These are phyloP conservation scores for Jasminum sambac DNA, from an alignment of 257 asterid genomes.

Conservation along the genomic window DNA sequence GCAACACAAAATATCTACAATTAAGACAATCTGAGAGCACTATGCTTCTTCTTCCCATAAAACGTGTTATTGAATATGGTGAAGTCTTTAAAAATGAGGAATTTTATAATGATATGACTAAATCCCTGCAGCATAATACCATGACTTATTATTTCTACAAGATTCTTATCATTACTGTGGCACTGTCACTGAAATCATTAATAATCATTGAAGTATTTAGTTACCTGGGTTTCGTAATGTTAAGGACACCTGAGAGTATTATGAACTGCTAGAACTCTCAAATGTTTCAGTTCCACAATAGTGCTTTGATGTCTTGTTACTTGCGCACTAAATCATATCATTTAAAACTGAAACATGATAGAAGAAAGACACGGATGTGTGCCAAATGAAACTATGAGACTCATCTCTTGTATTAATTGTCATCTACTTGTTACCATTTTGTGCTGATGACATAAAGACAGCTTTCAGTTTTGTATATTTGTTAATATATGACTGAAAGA, in stretches of 20 bases:
- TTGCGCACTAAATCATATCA: neutral
- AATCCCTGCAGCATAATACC: slow-evolving; percentile 10
- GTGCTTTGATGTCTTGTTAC: neutral
- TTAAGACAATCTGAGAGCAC: neutral
- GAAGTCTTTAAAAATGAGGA: neutral
- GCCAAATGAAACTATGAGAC: neutral
- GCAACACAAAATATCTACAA: slow-evolving; percentile 10
- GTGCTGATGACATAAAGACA: neutral
- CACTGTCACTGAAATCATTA: neutral
- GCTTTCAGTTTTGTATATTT: neutral
- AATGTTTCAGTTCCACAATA: neutral
- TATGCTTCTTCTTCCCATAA: neutral
- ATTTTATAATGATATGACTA: slow-evolving; percentile 9
- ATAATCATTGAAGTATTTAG: neutral
- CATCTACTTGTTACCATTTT: too few relatives aligned
- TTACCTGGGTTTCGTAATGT: neutral
- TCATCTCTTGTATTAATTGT: too few relatives aligned
- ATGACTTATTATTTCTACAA: neutral
- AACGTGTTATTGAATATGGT: neutral
- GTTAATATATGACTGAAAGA: neutral
- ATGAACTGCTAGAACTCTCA: neutral
- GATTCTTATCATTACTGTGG: neutral
- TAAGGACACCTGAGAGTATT: neutral
- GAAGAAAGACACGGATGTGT: neutral
- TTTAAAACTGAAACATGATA: neutral